Percentiles rank a stretch among this genome's conserved stretches.
phyloP scores from a whole-genome alignment of 768 basidiomycete species.

The Boletellus sp. region DNA sequence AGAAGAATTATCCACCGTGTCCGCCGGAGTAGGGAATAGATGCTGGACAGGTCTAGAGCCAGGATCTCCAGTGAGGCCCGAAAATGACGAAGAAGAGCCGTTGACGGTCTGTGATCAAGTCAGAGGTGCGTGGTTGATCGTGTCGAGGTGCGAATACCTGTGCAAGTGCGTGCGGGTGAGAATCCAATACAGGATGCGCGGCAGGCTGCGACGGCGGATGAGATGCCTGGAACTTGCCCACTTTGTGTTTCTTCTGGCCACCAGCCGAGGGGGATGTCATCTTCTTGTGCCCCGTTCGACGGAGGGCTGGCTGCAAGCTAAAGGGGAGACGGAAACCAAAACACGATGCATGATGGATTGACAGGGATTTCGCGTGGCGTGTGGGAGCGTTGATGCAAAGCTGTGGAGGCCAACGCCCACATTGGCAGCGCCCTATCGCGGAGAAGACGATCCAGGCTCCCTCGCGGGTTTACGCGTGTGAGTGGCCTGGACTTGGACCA shows the following conservation, averaged over 20 bases:
- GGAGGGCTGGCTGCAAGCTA: neutral
- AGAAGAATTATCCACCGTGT: conserved; percentile 15
- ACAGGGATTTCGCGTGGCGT: conserved; percentile 12
- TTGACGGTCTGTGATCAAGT: conserved; percentile 15
- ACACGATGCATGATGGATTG: conserved; percentile 14
- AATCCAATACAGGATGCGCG: conserved; percentile 4
- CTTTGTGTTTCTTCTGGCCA: conserved; percentile 13
- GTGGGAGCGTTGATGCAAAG: conserved; percentile 9
- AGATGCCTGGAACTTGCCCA: conserved; percentile 7
- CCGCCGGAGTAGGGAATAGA: conserved; percentile 5
- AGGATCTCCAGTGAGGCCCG: conserved; percentile 2
- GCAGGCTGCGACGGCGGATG: conserved; percentile 5
- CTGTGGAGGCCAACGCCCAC: conserved; percentile 19
- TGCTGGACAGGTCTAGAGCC: conserved; percentile 8
- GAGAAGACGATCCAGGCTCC: too few species aligned
- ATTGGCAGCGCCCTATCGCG: conserved; percentile 9
- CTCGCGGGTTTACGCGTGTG: too few species aligned
- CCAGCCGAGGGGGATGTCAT: neutral
- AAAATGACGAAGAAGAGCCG: conserved; percentile 9
- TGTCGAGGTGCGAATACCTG: conserved; percentile 12
- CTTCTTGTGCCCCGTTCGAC: neutral
- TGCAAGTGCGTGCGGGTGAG: conserved; percentile 12
- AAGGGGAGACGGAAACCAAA: conserved; percentile 4
- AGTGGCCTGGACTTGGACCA: neutral
- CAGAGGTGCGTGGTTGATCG: conserved; percentile 9